A percentile compares a stretch with the other conserved stretches of the same genome.
Conservation (phyloP, 2,329 filamentous ascomycete genomes). For the Sporothrix brasiliensis region DNA sequence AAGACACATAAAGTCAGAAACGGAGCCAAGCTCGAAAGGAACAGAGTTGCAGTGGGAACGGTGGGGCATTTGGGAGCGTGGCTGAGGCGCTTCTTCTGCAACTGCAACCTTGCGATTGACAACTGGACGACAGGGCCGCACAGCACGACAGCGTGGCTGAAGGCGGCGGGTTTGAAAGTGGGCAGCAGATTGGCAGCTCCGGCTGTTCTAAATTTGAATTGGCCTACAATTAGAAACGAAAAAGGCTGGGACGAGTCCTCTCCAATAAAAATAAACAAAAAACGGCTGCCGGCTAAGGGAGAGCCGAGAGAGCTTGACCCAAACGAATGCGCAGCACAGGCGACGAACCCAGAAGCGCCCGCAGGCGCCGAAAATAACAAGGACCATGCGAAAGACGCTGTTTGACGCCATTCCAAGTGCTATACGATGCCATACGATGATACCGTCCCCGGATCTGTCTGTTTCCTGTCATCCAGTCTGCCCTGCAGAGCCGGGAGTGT, state of each 20-base stretch:
- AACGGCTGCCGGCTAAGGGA: background rate
- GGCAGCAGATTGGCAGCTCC: no score
- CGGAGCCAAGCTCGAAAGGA: background rate
- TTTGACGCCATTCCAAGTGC: background rate
- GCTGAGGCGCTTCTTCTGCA: constrained; percentile 12
- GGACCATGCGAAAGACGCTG: no score
- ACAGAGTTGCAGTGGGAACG: constrained; percentile 6
- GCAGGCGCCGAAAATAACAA: background rate
- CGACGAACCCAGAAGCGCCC: background rate
- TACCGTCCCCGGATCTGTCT: constrained; percentile 8
- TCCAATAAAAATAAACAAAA: background rate
- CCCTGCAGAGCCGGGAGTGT: constrained; percentile 10
- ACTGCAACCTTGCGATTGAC: background rate
- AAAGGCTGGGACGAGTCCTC: background rate
- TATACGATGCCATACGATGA: background rate
- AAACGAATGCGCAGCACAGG: constrained; percentile 19
- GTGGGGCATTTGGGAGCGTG: constrained; percentile 17
- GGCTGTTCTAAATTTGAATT: constrained; percentile 26
- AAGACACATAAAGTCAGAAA: background rate
- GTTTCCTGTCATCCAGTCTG: constrained; percentile 20
- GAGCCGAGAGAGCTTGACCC: background rate
- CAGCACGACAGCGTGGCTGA: constrained; percentile 1
- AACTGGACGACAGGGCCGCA: background rate
- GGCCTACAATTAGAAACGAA: constrained; percentile 17
- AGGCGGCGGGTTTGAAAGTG: background rate